Percentiles rank a stretch among this genome's conserved stretches.
Evolutionary conservation across 2,329 filamentous ascomycete species (phyloP).

Genomic region (Corniculantispora saksenae): DNA sequence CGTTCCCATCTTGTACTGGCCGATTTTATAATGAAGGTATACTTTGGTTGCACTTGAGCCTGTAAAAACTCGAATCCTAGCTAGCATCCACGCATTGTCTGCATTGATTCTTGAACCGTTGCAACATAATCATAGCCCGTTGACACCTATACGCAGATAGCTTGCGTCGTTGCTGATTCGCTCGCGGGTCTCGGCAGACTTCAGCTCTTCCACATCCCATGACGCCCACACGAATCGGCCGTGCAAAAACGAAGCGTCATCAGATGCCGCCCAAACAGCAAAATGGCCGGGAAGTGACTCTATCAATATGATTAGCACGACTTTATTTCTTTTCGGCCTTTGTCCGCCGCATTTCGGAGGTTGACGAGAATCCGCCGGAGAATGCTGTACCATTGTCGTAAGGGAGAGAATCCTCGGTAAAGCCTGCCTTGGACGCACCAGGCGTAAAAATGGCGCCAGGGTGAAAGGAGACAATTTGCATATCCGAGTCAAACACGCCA

Average conservation of each 20-base stretch:
- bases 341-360: no score
- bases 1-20: no score
- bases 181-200: slow-evolving; percentile 11
- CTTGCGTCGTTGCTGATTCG: slow-evolving; percentile 24
- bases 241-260: slow-evolving; percentile 47
- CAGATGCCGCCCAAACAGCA: slow-evolving; percentile 43
- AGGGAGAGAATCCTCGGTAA: slow-evolving; percentile 23
- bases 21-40: no score
- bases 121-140: no score
- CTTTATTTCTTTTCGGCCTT: no score
- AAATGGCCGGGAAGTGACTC: slow-evolving; percentile 44
- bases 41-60: no score
- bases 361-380: no score
- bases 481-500: slow-evolving; percentile 30
- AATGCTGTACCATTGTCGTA: slow-evolving; percentile 36
- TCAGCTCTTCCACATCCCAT: slow-evolving; percentile 53
- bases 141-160: no score
- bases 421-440: slow-evolving; percentile 25
- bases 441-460: slow-evolving; percentile 41
- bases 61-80: no score
- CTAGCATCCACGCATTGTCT: no score
- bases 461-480: slow-evolving; percentile 44
- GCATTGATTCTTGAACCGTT: no score
- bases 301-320: no score
- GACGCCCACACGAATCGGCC: slow-evolving; percentile 50